Evolutionary conservation across 495 filamentous ascomycete genomes (phyloP), one percentile per base, ranked within the genome.

Genomic region (Aspergillus conjunctus): DNA sequence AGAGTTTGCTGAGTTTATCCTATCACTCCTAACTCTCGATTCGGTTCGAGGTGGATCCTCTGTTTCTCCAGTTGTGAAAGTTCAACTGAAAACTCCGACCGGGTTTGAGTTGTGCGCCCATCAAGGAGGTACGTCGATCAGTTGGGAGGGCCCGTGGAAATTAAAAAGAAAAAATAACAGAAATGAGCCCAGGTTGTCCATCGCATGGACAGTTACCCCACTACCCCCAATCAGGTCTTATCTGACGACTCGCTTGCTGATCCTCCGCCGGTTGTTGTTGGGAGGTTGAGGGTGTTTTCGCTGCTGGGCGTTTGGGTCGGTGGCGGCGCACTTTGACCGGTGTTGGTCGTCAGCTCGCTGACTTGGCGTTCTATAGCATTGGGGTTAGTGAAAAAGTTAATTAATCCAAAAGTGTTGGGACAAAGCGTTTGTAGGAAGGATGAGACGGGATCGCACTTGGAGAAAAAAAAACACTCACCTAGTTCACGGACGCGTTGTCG

Each of bases 401-500:
- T 20, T 11, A 46, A 21, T 46, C 11, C 55, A 32, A n/a, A 26
- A 26, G 5, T 26, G 26, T 26, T 5, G 26, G 26, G 26, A 26
- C 26, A 26, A 26, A 26, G 26, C 5, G 26, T 26, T 26, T 26
- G 26, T 15, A 54, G 34, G 22, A 45, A 31, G 22, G 39, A 14
- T 39, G 37, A 12, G 21, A 43, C 26, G 22, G 2, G 14, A 34
- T 3, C 7, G 31, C 11, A 46, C 8, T 7, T 7, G 17, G 11
- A 34, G 10, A 18, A 46, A 17, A 48, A 26, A 56, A 21, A 59
- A 39, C 32, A 59, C 75, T 68, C 68, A 79, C 76, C 76, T 58
- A 98, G 77, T 68, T 97, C 93, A 37, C 91, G 84, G 50, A 97
- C 91, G 51, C 94, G 83, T 67, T 87, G 82, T 54, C 87, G 87